Percentiles rank a stretch among this genome's conserved stretches.
phyloP scores from a whole-genome alignment of 495 filamentous ascomycete genomes.

The Aspergillus panamensis region DNA sequence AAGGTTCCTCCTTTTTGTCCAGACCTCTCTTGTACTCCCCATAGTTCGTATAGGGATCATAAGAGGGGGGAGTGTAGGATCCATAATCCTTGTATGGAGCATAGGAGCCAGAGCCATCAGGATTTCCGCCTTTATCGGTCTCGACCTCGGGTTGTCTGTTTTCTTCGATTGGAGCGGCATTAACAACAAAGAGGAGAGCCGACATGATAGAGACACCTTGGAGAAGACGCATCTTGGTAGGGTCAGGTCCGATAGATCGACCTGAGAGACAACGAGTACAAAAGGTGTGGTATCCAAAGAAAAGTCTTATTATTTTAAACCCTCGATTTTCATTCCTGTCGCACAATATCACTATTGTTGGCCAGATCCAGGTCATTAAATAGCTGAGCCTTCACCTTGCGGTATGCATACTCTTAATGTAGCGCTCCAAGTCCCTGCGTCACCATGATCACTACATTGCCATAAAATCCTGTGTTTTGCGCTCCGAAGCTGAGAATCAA shows the following conservation, averaged over 20 bases:
- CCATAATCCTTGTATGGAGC: neutral
- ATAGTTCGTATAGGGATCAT: neutral
- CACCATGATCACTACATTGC: neutral
- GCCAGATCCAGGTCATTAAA: too few species aligned
- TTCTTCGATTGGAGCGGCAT: neutral
- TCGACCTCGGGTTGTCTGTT: neutral
- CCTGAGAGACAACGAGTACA: too few species aligned
- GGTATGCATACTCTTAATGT: neutral
- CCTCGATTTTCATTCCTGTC: too few species aligned
- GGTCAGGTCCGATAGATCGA: too few species aligned
- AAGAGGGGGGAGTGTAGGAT: neutral
- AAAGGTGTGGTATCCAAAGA: too few species aligned
- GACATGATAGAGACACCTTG: neutral
- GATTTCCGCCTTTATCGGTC: neutral
- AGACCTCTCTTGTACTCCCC: neutral
- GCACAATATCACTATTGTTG: too few species aligned
- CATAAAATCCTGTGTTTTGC: neutral
- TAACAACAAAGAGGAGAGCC: neutral
- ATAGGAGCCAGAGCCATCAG: neutral
- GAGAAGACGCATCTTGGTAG: neutral
- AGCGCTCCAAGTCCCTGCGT: neutral
- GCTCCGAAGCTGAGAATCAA: neutral
- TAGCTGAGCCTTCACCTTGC: neutral
- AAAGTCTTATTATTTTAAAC: too few species aligned
- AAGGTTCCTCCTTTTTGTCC: too few species aligned